Evolutionary conservation across 2,329 filamentous ascomycete genomes (phyloP), one percentile per base, ranked within the genome.

Genomic region (Byssoonygena ceratinophila): DNA sequence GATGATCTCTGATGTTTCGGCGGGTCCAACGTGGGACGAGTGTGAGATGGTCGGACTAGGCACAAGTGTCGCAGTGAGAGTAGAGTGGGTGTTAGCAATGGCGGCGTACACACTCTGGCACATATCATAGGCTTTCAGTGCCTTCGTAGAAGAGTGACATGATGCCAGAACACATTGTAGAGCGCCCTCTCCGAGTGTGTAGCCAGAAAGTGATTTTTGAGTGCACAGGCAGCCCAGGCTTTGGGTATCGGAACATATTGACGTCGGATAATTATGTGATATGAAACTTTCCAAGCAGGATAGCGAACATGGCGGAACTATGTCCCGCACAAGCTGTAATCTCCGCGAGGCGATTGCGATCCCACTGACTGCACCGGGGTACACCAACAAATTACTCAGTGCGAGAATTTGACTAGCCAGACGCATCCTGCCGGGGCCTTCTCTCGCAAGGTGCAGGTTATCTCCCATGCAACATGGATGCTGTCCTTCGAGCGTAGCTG

Each of bases 171-270:
- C 75, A 64, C 85, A 89, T 61, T 83, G 78, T 56, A 87, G 67
- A 3, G 80, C 82, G 9, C 76, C 84, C 67, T 88, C 85, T n/a
- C 83, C 84, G 45, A 87, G 61, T 1, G 85, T 87, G 59, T 81
- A 83, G 8, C 81, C 82, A 27, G 76, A 76, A 11, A 65, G 68
- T 7, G 82, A 82, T 31, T 72, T 71, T 54, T 74, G 73, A 34
- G 75, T 74, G 64, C 85, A 89, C 5, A 88, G 72, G 59, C 82
- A 87, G 60, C 74, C 68, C 58, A 87, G 64, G 23, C 81, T 74
- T 9, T 76, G 72, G 12, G 68, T 68, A 31, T 66, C 62, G 27
- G 72, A 71, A 60, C 82, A 84, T 45, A 64, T 62, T 46, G 65
- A 67, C 18, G 64, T 60, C 32, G 74, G 72, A 61, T 79, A 85